Evolutionary conservation across 768 basidiomycete species (phyloP).

Genomic region (Tricholoma flavovirens): DNA sequence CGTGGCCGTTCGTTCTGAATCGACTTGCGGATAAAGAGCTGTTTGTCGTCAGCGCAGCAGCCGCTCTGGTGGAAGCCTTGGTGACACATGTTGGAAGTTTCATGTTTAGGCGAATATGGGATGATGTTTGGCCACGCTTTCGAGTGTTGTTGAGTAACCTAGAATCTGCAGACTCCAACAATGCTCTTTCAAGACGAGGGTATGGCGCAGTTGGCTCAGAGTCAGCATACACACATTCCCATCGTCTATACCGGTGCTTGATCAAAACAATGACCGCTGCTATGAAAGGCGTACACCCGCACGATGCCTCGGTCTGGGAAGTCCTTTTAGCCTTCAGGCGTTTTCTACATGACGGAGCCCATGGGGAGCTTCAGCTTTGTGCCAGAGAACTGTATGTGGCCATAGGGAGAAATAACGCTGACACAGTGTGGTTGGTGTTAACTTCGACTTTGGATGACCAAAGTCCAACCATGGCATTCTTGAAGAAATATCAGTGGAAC

Average conservation of each 20-base stretch:
- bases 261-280: constrained; percentile 68
- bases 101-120: constrained; percentile 82
- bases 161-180: constrained; percentile 57
- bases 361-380: constrained; percentile 67
- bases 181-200: constrained; percentile 58
- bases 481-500: constrained; percentile 58
- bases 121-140: constrained; percentile 91
- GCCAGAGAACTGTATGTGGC: constrained; percentile 62
- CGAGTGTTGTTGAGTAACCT: constrained; percentile 51
- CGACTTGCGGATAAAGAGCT: constrained; percentile 68
- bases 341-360: constrained; percentile 61
- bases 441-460: constrained; percentile 42
- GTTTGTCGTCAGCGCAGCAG: constrained; percentile 77
- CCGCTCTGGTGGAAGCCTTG: constrained; percentile 67
- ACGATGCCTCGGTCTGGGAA: constrained; percentile 76
- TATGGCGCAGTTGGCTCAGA: constrained; percentile 49
- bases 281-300: constrained; percentile 58
- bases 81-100: constrained; percentile 70
- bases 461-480: constrained; percentile 40
- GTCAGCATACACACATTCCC: constrained; percentile 75
- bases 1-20: constrained; percentile 94
- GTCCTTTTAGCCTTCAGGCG: constrained; percentile 69
- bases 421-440: constrained; percentile 82
- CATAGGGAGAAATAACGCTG: constrained; percentile 58
- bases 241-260: constrained; percentile 74